A percentile compares a stretch with the other conserved stretches of the same genome.
These are phyloP conservation scores for Mikania micrantha DNA, from an alignment of 129 eudicot genomes.

Conservation along the genomic window DNA sequence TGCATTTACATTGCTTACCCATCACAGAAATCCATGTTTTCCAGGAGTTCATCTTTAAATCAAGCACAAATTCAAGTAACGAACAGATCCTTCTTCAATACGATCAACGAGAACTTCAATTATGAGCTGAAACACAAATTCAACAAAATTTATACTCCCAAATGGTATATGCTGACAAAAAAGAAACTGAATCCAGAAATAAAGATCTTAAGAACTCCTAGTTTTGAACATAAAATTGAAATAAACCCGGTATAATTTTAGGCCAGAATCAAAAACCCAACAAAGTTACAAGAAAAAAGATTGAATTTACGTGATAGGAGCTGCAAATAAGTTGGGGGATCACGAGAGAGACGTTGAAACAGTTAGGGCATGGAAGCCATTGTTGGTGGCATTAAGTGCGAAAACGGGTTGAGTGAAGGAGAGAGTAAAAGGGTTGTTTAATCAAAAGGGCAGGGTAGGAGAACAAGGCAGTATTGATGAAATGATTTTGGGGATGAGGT, in stretches of 20 bases:
- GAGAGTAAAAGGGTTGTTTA: not conserved
- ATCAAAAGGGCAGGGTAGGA: not conserved
- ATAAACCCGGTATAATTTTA: not conserved
- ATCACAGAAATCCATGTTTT: slow-evolving; percentile 11
- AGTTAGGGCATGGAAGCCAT: slow-evolving; percentile 14
- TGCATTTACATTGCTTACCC: not conserved
- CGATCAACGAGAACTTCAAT: not conserved
- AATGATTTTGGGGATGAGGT: slow-evolving; percentile 14
- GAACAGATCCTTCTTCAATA: not conserved
- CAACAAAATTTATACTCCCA: not conserved
- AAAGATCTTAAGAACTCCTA: not conserved
- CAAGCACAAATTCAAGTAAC: slow-evolving; percentile 14
- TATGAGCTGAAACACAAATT: not conserved
- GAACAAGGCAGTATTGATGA: not conserved
- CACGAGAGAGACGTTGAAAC: slow-evolving; percentile 1
- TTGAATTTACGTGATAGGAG: not conserved
- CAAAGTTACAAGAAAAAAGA: not conserved
- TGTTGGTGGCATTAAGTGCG: slow-evolving; percentile 22
- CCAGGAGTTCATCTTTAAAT: not conserved
- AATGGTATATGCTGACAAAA: not conserved
- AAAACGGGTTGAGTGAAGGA: slow-evolving; percentile 26
- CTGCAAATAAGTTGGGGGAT: slow-evolving; percentile 2
- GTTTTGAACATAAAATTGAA: not conserved
- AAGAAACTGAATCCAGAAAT: not conserved
- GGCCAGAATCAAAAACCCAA: slow-evolving; percentile 8